Evolutionary conservation across 495 filamentous ascomycete species (phyloP).

Genomic region (Bryoglossum gracile): DNA sequence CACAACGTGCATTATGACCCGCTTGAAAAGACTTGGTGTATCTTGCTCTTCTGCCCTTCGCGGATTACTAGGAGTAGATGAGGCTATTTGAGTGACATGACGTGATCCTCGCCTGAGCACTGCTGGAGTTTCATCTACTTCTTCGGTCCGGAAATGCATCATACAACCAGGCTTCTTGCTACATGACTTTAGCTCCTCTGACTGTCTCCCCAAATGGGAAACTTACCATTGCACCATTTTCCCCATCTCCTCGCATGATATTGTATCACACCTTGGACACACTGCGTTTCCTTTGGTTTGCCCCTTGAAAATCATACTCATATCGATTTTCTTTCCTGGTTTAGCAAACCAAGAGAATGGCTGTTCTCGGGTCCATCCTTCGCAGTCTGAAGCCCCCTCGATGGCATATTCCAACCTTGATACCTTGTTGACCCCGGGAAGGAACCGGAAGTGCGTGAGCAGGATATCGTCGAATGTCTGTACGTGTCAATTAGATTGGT

Average conservation of each 20-base stretch:
- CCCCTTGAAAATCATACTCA: constrained; percentile 9
- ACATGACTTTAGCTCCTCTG: neutral
- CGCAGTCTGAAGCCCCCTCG: neutral
- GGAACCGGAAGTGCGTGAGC: neutral
- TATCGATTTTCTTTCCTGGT: constrained; percentile 8
- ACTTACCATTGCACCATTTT: constrained; percentile 2
- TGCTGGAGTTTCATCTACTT: neutral
- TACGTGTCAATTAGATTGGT: too few species aligned
- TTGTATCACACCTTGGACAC: constrained; percentile 4
- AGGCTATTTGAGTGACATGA: neutral
- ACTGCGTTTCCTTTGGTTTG: neutral
- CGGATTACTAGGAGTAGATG: neutral
- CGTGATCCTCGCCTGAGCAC: neutral
- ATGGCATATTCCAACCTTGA: neutral
- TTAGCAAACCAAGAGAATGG: neutral
- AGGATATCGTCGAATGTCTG: constrained; percentile 8
- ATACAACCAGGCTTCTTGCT: constrained; percentile 4
- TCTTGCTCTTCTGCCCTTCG: neutral
- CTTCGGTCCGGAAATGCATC: constrained; percentile 6
- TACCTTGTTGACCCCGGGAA: constrained; percentile 1
- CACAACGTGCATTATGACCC: constrained; percentile 1
- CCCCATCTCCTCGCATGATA: constrained; percentile 4
- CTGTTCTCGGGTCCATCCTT: neutral
- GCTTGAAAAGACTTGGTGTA: constrained; percentile 7
- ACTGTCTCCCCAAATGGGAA: neutral